These are phyloP conservation scores for Ormosia emarginata DNA, from an alignment of 306 rosid genomes.

Conservation along the genomic window DNA sequence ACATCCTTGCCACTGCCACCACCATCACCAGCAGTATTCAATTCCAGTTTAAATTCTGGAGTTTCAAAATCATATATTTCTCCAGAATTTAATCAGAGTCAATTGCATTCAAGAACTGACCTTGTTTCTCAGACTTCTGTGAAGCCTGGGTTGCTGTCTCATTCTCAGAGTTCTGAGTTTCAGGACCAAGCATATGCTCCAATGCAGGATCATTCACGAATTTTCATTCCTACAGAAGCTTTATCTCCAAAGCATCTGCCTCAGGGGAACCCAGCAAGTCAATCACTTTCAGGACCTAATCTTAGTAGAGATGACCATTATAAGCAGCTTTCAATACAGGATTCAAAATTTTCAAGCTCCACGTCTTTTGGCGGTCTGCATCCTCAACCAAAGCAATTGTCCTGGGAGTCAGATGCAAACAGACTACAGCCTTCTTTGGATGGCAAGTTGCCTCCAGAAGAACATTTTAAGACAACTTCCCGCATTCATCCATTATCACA, in stretches of 20 bases:
- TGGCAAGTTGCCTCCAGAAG: constrained; percentile 46
- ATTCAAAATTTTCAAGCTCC: constrained; percentile 42
- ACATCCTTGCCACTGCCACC: constrained; percentile 47
- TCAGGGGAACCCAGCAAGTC: constrained; percentile 40
- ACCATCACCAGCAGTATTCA: constrained; percentile 23
- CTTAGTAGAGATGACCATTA: constrained; percentile 40
- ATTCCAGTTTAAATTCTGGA: constrained; percentile 40
- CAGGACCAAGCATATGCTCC: constrained; percentile 45
- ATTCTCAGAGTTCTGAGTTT: constrained; percentile 48
- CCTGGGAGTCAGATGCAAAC: constrained; percentile 44
- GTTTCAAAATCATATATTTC: constrained; percentile 39
- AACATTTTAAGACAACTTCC: constrained; percentile 47
- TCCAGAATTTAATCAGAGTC: constrained; percentile 53
- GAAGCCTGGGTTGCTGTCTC: constrained; percentile 37
- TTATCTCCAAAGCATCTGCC: constrained; percentile 36
- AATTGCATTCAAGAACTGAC: constrained; percentile 45
- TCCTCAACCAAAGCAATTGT: constrained; percentile 45
- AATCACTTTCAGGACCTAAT: constrained; percentile 32
- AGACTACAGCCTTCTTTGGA: constrained; percentile 41
- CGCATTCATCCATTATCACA: constrained; percentile 44
- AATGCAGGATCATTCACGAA: constrained; percentile 43
- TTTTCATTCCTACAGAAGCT: constrained; percentile 41
- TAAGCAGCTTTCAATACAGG: constrained; percentile 40
- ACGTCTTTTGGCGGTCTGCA: constrained; percentile 40
- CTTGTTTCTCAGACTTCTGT: constrained; percentile 47